Conservation (phyloP, 345 rosid species). For the Combretum micranthum region DNA sequence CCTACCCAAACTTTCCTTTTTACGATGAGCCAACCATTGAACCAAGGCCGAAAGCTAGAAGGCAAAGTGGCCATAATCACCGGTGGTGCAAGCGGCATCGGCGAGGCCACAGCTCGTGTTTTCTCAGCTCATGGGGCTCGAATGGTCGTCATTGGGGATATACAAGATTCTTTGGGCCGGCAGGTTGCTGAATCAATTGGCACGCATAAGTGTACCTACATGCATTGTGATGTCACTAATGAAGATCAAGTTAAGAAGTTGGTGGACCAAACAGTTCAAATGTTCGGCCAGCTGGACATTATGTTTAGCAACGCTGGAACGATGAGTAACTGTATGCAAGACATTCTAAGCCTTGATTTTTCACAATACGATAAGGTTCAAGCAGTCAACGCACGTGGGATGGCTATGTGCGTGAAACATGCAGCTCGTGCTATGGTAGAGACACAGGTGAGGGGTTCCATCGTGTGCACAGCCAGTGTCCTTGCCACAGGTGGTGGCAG, state of each 20-base stretch:
- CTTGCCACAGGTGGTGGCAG: conserved; percentile 3
- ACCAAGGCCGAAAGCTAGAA: conserved; percentile 3
- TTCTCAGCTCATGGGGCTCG: conserved; percentile 12
- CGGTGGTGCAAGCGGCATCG: conserved; percentile 18
- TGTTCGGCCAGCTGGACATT: conserved; percentile 19
- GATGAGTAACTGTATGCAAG: conserved; percentile 7
- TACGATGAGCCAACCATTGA: no score
- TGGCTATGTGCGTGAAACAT: conserved; percentile 20
- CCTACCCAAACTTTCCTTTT: no score
- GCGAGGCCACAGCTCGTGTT: conserved; percentile 9
- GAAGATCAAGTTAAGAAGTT: conserved; percentile 19
- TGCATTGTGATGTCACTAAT: conserved; percentile 21
- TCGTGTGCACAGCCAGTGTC: conserved; percentile 23
- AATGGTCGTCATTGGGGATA: conserved; percentile 16
- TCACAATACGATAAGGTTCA: conserved; percentile 8
- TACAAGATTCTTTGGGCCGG: conserved; percentile 17
- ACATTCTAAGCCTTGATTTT: conserved; percentile 13
- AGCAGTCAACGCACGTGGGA: conserved; percentile 19
- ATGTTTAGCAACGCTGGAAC: conserved; percentile 28
- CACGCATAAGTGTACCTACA: conserved; percentile 4
- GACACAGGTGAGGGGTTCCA: conserved; percentile 16
- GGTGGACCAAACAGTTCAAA: conserved; percentile 9
- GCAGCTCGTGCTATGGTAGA: conserved; percentile 28
- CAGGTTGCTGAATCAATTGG: conserved; percentile 14
- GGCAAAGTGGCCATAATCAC: conserved; percentile 23